Evolutionary conservation across 768 basidiomycete genomes (phyloP).

Genomic region (Russula griseocarnosa): DNA sequence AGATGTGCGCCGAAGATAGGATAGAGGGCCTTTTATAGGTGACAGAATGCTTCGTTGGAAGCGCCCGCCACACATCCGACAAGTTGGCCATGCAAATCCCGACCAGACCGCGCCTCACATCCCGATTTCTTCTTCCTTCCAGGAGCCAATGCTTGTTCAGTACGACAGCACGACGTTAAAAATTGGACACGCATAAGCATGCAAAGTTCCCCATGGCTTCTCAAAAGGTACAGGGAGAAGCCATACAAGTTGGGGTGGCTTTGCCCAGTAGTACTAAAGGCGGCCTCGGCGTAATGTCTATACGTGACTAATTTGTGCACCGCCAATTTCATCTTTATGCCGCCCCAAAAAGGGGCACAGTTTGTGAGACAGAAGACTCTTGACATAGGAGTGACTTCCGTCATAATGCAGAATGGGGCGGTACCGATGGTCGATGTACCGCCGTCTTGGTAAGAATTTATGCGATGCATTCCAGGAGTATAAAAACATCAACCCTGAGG

Average conservation of each 20-base stretch:
- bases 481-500: background rate
- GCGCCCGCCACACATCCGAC: background rate
- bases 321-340: background rate
- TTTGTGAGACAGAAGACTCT: background rate
- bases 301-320: background rate
- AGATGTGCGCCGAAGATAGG: background rate
- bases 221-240: background rate
- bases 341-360: background rate
- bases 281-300: background rate
- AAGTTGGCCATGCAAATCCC: background rate
- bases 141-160: background rate
- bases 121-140: background rate
- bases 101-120: background rate
- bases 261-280: background rate
- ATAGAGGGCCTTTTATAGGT: constrained; percentile 21
- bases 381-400: background rate
- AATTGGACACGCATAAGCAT: too few species aligned
- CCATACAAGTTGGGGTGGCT: background rate
- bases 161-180: background rate
- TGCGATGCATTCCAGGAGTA: background rate
- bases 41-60: constrained; percentile 26
- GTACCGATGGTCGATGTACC: background rate
- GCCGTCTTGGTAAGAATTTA: background rate
- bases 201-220: too few species aligned
- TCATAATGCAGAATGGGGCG: background rate